Conservation (phyloP, 2,329 filamentous ascomycete genomes). For the Fusarium sp. region DNA sequence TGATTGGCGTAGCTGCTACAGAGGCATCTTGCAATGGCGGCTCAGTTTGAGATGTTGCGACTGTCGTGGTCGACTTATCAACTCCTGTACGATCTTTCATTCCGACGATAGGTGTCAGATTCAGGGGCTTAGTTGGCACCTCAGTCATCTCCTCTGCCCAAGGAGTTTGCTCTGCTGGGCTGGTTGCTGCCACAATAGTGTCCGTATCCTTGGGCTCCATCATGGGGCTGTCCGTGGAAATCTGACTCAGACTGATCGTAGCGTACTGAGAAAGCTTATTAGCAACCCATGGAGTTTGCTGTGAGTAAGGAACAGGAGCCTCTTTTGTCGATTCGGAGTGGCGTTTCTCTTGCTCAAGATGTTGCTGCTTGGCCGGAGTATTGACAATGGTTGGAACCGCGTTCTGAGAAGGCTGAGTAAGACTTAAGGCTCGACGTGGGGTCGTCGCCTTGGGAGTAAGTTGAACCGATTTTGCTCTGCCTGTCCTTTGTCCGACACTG, state of each 20-base stretch:
- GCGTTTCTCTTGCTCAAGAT: not conserved
- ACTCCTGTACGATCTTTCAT: not conserved
- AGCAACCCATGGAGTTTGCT: slow-evolving; percentile 46
- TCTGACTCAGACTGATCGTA: slow-evolving; percentile 9
- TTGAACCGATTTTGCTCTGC: not conserved
- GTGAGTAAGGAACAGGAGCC: slow-evolving; percentile 33
- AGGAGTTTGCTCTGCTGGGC: slow-evolving; percentile 38
- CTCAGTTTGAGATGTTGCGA: not conserved
- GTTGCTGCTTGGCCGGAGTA: not conserved
- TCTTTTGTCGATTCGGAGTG: not conserved
- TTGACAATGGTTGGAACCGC: not conserved
- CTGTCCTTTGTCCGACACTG: not conserved
- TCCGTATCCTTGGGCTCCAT: slow-evolving; percentile 1
- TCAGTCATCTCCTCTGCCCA: slow-evolving; percentile 29
- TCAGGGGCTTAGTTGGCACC: not conserved
- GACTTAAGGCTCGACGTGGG: not conserved
- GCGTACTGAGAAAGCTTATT: slow-evolving; percentile 40
- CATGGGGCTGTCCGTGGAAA: not conserved
- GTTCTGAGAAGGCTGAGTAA: not conserved
- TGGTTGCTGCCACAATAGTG: not conserved
- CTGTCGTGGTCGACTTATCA: slow-evolving; percentile 3
- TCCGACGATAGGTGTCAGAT: not conserved
- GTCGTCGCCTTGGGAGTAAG: not conserved
- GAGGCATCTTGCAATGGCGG: slow-evolving; percentile 14
- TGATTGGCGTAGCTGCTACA: not conserved